Evolutionary conservation across 1,284 basidiomycete genomes (phyloP), one percentile per base, ranked within the genome.

Genomic region (Ustilago shanxiensis): DNA sequence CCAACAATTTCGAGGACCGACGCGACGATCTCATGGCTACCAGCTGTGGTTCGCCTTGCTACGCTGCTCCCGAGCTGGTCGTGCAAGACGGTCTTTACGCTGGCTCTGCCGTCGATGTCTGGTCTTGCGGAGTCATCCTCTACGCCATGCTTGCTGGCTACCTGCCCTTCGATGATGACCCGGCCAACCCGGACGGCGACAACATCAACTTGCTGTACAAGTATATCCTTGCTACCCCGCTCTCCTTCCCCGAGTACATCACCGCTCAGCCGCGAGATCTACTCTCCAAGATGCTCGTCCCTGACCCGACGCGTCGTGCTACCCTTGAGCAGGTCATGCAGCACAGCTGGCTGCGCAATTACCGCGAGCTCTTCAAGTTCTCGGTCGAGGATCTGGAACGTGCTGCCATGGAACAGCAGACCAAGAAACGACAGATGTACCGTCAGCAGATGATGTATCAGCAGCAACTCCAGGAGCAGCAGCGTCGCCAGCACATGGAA

Each of bases 201-300:
- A 99, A 99, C 88, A 99, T 99, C 89, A 99, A 98, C 86, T 89
- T 98, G n/a, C 89, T 99, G 57, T 99, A 99, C 91, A 95, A 94
- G 87, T 99, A 99, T 88, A 99, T 99, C 87, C 93, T 98, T 57
- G 81, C 84, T 14, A 86, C 84, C 11, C 83, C 83, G 0, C 76
- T 86, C 24, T 79, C 81, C 35, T 86, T 86, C 74, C 84, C 84
- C 37, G 84, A 86, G 60, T 86, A 86, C 67, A 81, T 86, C 60
- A 80, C 77, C 26, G 72, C 83, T 28, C 73, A 86, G 57, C 84
- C 84, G 11, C 81, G 84, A 60, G 82, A 84, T 58, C 57, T 86
- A 35, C 77, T 86, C 33, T 75, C 72, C 47, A 74, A 70, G 52
- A 85, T 86, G 83, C 79, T 86, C 44, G 84, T 86, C 8, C 84